These are phyloP conservation scores for Ganoderma resinaceum DNA, from an alignment of 1,284 basidiomycete genomes.

Conservation along the genomic window DNA sequence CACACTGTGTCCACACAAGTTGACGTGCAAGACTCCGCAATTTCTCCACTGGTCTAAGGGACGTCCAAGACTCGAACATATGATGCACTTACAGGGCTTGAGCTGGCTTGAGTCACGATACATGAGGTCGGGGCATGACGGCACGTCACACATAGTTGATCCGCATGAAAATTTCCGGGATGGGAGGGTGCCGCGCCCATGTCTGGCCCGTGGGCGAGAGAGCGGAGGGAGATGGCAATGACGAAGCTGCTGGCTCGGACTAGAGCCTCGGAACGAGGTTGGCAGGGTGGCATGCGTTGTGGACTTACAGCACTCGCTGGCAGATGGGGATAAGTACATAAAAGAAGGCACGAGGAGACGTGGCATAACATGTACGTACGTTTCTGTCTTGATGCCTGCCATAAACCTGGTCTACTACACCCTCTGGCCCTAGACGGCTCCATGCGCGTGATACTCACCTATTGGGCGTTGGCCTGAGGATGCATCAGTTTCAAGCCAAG, in stretches of 20 bases:
- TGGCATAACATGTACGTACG: constrained; percentile 19
- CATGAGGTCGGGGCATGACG: not conserved
- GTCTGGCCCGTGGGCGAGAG: not conserved
- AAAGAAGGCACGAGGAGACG: constrained; percentile 8
- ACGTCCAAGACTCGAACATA: not conserved
- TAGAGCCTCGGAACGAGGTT: constrained; percentile 25
- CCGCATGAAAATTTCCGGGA: not conserved
- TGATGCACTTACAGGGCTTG: not conserved
- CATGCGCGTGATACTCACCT: not conserved
- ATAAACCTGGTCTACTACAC: not conserved
- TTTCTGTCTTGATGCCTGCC: constrained; percentile 5
- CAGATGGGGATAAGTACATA: constrained; percentile 1
- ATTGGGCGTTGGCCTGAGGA: not conserved
- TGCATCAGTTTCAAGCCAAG: not conserved
- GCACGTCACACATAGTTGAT: constrained; percentile 1
- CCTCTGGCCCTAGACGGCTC: not conserved
- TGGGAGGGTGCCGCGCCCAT: not conserved
- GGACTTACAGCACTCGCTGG: not conserved
- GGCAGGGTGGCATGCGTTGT: not conserved
- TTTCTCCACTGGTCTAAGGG: not conserved
- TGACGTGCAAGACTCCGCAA: not conserved
- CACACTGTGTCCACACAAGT: not conserved
- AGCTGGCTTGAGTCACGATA: constrained; percentile 2
- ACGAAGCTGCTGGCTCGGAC: constrained; percentile 2
- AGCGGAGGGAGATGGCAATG: not conserved